Evolutionary conservation across 2,329 filamentous ascomycete species (phyloP), one percentile per base, ranked within the genome.

Genomic region (Tricladium varicosporioides): DNA sequence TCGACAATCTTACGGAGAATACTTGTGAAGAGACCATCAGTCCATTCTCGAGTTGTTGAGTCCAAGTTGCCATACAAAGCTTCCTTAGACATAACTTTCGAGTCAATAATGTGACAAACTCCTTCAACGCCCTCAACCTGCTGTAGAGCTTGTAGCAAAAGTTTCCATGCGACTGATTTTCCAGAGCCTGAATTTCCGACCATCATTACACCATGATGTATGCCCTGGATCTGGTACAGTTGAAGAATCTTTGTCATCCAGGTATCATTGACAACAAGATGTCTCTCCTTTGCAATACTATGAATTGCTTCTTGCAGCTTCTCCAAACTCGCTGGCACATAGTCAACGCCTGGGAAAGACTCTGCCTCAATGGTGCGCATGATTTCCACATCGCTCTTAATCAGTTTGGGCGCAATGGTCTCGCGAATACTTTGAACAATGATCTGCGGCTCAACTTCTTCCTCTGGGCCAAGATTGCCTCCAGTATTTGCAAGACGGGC

Each of bases 201-300:
- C 94, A 99, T 97, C 95, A 99, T 99, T 27, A 99, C 94, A 87
- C 94, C 94, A 66, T 99, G 94, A 69, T 99, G 94, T 57, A 99
- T 92, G 63, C 87, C 89, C 73, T 97, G 94, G 61, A 99, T 99
- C 73, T 99, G 94, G 72, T 96, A 97, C 2, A 99, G 83, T 72
- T 99, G 94, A 8, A 99, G 80, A 33, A 96, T 87, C 76, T 99
- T 99, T 57, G 91, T 94, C 84, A 97, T 92, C 95, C 95, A 99
- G 48, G 87, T 86, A 54, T 97, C 92, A 57, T 87, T 97, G 65
- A 95, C 89, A 8, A 96, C 91, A 13, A 96, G 83, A 68, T 96
- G 88, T 64, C 90, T 87, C 70, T 96, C 92, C 5, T 82, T 83
- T 31, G 95, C 94, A 60, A 96, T 85, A 33, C 87, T 85, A 58